Evolutionary conservation across 495 filamentous ascomycete genomes (phyloP), one percentile per base, ranked within the genome.

Genomic region (Hypoxylon trugodes): DNA sequence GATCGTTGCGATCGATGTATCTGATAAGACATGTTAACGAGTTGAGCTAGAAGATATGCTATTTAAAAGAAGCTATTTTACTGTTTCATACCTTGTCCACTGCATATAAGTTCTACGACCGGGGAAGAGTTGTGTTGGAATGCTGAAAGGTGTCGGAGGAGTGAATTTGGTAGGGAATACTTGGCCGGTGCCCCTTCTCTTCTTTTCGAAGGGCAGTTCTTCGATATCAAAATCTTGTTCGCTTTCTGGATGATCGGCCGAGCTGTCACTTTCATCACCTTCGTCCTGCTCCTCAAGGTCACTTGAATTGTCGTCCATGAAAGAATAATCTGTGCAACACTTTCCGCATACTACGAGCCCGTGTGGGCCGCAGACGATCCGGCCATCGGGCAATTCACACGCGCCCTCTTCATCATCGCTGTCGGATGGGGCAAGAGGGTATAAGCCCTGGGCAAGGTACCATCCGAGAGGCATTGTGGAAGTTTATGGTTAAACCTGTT

Each of bases 151-250:
- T 10, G 61, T 61, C 3, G 71, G 66, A 4, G 69, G 73, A 4
- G 10, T 51, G 62, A 77, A 77, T 35, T 49, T 64, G 35, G 61
- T 64, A 51, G 73, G 69, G 24, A 73, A 66, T 15, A 63, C 59
- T 13, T 43, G 62, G 19, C 74, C 73, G 10, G 65, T 74, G 12
- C 69, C 72, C 58, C 50, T 70, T 46, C 32, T 61, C 50, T 25
- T 52, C 12, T 18, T 10, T 8, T 12, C 3, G 9, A 10, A 35
- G 2, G 32, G 4, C 8, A 3, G 32, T 35, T 35, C 32, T 12
- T 35, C 9, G 13, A 35, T 35, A n/a, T 12, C 4, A 35, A n/a
- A 4, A 35, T 12, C 32, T n/a, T n/a, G 9, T 40, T 6, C 1
- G 15, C 15, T 16, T 19, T 1, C 15, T 19, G 0, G 6, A 16